A percentile compares a stretch with the other conserved stretches of the same genome.
Conservation (phyloP, 768 basidiomycete genomes). For the Rhodotorula toruloides region DNA sequence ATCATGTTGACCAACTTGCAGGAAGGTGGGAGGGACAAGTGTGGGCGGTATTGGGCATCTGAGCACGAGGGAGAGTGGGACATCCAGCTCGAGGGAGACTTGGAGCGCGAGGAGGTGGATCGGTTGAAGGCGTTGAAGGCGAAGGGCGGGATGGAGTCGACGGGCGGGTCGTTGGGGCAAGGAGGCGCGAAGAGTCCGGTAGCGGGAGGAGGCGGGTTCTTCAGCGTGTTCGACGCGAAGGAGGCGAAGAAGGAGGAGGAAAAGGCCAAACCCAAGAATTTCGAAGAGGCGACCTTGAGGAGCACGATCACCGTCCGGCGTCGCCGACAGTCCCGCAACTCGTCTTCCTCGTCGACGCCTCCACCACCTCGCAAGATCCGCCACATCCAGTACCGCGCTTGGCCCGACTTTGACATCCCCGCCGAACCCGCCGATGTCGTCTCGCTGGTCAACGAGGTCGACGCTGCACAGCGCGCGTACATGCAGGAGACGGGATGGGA, state of each 20-base stretch:
- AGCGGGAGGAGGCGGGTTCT: constrained; percentile 39
- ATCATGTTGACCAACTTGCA: constrained; percentile 93
- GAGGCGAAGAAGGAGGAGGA: background rate
- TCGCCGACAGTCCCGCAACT: constrained; percentile 40
- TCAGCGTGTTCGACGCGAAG: constrained; percentile 31
- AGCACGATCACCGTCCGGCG: constrained; percentile 63
- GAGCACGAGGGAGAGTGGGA: constrained; percentile 23
- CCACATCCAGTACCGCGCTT: constrained; percentile 87
- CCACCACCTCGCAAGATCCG: constrained; percentile 51
- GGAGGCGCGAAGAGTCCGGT: background rate
- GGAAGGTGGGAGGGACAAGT: constrained; percentile 82
- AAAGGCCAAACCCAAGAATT: background rate
- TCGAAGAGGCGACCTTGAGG: constrained; percentile 46
- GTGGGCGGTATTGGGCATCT: constrained; percentile 69
- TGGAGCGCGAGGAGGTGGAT: constrained; percentile 17
- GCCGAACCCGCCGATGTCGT: constrained; percentile 71
- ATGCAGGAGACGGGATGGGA: constrained; percentile 32
- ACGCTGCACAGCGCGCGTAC: constrained; percentile 43
- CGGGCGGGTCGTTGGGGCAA: no score
- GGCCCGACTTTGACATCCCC: constrained; percentile 96
- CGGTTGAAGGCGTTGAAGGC: background rate
- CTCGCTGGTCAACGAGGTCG: constrained; percentile 68
- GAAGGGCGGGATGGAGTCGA: no score
- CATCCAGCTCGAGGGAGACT: constrained; percentile 21
- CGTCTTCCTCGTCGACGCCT: background rate